A percentile compares a stretch with the other conserved stretches of the same genome.
Evolutionary conservation across 148 eudicot genomes (phyloP).

Genomic region (Vaccinium macrocarpon): DNA sequence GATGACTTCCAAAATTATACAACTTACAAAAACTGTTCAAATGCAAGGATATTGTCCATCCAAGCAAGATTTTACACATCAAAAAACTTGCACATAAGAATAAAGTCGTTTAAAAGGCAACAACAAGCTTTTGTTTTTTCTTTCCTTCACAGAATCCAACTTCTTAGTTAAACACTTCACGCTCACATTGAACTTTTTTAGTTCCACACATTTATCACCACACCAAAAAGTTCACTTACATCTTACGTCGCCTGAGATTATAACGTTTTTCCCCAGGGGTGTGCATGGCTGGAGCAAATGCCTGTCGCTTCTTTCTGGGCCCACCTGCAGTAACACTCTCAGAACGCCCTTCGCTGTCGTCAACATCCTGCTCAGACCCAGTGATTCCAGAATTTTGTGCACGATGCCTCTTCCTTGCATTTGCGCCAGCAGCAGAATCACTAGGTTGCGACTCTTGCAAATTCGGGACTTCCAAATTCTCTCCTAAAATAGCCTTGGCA

Average conservation of each 20-base stretch:
- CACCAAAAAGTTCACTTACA: constrained; percentile 43
- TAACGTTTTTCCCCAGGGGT: constrained; percentile 73
- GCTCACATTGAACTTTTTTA: not conserved
- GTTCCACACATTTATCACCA: not conserved
- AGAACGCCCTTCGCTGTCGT: constrained; percentile 58
- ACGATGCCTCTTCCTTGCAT: constrained; percentile 55
- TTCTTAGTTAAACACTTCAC: not conserved
- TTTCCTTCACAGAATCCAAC: not conserved
- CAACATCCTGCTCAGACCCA: constrained; percentile 54
- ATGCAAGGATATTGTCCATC: not conserved
- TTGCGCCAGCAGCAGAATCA: constrained; percentile 29
- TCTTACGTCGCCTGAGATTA: constrained; percentile 72
- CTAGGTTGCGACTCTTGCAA: constrained; percentile 26
- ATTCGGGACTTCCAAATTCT: constrained; percentile 23
- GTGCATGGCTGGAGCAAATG: constrained; percentile 40
- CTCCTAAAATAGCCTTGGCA: constrained; percentile 44
- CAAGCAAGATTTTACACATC: not conserved
- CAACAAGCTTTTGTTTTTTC: not conserved
- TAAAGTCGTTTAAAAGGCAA: not conserved
- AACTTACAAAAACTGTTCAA: not conserved
- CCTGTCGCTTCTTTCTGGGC: constrained; percentile 66
- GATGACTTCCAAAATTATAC: not conserved
- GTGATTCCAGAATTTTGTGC: constrained; percentile 43
- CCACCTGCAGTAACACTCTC: constrained; percentile 69
- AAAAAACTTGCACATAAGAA: not conserved